Evolutionary conservation across 805 yeast species (phyloP).

Genomic region (Hanseniaspora clermontiae): DNA sequence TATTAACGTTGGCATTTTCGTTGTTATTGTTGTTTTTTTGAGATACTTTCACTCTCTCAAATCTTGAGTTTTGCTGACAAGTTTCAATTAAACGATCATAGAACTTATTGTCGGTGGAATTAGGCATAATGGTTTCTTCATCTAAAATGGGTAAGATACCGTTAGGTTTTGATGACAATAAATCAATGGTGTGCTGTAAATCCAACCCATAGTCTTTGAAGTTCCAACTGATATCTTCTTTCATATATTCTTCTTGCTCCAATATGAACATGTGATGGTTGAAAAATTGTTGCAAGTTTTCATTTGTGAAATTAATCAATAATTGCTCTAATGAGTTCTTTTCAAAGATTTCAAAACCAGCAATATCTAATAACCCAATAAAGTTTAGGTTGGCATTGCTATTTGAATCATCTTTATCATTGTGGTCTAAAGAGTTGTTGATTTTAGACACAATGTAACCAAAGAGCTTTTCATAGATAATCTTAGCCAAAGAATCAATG

Average conservation of each 20-base stretch:
- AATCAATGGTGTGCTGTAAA: constrained; percentile 83
- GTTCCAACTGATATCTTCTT: constrained; percentile 91
- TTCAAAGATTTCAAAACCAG: constrained; percentile 93
- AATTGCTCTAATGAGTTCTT: constrained; percentile 92
- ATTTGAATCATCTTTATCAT: constrained; percentile 26
- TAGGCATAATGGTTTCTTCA: constrained; percentile 92
- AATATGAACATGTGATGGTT: constrained; percentile 95
- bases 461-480: constrained; percentile 74
- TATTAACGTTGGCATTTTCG: constrained; percentile 39
- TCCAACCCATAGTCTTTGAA: constrained; percentile 93
- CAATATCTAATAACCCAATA: constrained; percentile 93
- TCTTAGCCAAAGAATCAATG: constrained; percentile 77
- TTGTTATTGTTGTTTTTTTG: constrained; percentile 46
- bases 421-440: constrained; percentile 50
- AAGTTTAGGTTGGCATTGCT: constrained; percentile 31
- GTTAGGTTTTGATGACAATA: constrained; percentile 50
- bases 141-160: constrained; percentile 79
- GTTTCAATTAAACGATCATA: constrained; percentile 61
- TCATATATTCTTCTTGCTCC: constrained; percentile 89
- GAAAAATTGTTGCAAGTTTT: constrained; percentile 92
- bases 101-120: constrained; percentile 70
- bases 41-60: constrained; percentile 34
- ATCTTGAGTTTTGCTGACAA: constrained; percentile 47
- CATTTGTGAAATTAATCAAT: constrained; percentile 94
- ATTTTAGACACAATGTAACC: constrained; percentile 63